Evolutionary conservation across 1,284 basidiomycete genomes (phyloP), one percentile per base, ranked within the genome.

Genomic region (Microbotryum violaceum): DNA sequence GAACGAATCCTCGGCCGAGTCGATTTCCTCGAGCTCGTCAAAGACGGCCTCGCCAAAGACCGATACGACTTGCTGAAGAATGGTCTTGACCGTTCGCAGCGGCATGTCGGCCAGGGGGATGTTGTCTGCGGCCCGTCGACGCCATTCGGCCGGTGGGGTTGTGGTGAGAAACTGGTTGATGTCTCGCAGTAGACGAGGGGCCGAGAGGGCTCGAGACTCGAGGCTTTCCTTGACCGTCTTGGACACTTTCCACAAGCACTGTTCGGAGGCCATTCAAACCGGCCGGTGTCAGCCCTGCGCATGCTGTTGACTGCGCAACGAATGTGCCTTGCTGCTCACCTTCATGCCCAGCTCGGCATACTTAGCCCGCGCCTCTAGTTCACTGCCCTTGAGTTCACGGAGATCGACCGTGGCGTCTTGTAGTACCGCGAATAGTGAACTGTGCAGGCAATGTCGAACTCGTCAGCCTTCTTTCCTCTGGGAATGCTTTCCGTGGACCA

Each of bases 71-170:
- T 94, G 91, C 76, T 97, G 92, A 46, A 97, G 88, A 68, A 97
- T 90, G 31, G 94, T 93, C 79, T 98, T 99, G 76, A 97, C 88
- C 1, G 96, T 98, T 61, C 94, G 82, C 69, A 98, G 77, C 2
- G 96, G 96, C 89, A 98, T 89, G 73, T 98, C 96, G 48, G 91
- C 92, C 70, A 96, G 87, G 3, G 94, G 91, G 0, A 97, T 83
- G 65, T 88, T 88, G 72, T 91, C 91, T 5, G 86, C 86, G 3
- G 91, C 89, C 62, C 96, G 81, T 21, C 87, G 85, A 56, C 93
- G 85, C 91, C 93, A 99, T 76, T 97, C 92, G 61, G 90, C 90
- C 0, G 96, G 96, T 46, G 91, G 89, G 33, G 98, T 87, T 3
- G 87, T 88, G 73, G 92, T 88, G 55, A 98, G 75, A 77, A 98